A percentile compares a stretch with the other conserved stretches of the same genome.
Evolutionary conservation across 2,329 filamentous ascomycete genomes (phyloP).

Genomic region (Aureobasidium mangrovei): DNA sequence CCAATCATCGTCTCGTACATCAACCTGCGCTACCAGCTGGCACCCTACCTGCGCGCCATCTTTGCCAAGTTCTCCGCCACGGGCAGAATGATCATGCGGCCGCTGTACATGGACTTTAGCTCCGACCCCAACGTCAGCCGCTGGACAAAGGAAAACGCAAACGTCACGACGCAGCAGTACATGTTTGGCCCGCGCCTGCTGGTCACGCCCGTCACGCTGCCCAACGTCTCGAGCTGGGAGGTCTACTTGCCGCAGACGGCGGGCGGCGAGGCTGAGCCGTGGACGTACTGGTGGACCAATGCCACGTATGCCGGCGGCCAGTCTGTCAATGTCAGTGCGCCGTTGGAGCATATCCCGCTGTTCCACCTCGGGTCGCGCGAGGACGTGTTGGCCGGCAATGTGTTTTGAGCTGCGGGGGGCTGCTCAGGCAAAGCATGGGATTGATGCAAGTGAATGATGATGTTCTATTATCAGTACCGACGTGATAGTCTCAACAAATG

Average conservation of each 20-base stretch:
- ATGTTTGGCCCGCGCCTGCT: slow-evolving; percentile 33
- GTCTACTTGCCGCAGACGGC: slow-evolving; percentile 29
- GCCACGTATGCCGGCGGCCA: slow-evolving; percentile 32
- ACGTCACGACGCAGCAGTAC: slow-evolving; percentile 32
- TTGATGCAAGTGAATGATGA: too few relatives aligned
- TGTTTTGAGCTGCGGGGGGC: slow-evolving; percentile 17
- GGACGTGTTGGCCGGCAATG: slow-evolving; percentile 20
- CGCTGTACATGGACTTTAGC: slow-evolving; percentile 32
- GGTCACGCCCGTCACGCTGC: slow-evolving; percentile 29
- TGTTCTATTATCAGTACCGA: too few relatives aligned
- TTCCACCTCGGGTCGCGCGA: slow-evolving; percentile 23
- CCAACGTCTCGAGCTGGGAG: slow-evolving; percentile 30
- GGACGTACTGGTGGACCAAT: slow-evolving; percentile 37
- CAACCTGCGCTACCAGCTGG: slow-evolving; percentile 23
- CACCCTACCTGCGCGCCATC: slow-evolving; percentile 25
- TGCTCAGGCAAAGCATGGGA: too few relatives aligned
- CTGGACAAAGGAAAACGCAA: slow-evolving; percentile 24
- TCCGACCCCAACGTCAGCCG: slow-evolving; percentile 22
- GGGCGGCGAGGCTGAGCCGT: slow-evolving; percentile 20
- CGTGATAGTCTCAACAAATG: too few relatives aligned
- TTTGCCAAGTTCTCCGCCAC: slow-evolving; percentile 28
- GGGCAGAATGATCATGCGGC: slow-evolving; percentile 31
- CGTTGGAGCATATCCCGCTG: slow-evolving; percentile 25
- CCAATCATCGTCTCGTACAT: slow-evolving; percentile 26
- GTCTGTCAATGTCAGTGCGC: slow-evolving; percentile 22